Percentiles rank a stretch among this genome's conserved stretches.
phyloP scores from a whole-genome alignment of 352 stramenopile species.

The Blastocystis sp. region DNA sequence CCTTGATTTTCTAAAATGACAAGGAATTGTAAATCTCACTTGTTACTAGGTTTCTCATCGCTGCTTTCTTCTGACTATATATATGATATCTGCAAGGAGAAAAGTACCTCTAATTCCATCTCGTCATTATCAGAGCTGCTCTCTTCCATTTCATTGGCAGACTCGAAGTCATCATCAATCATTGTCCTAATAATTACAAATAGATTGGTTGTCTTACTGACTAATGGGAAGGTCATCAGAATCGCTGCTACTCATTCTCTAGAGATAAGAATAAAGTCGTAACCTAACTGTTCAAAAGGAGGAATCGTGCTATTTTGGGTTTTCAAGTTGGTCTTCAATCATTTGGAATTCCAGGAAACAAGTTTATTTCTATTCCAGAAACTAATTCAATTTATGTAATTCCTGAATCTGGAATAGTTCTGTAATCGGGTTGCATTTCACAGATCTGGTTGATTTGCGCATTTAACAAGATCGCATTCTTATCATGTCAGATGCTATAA shows the following conservation, averaged over 20 bases:
- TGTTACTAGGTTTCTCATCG: constrained; percentile 33
- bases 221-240: constrained; percentile 49
- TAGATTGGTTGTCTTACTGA: background rate
- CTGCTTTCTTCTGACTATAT: constrained; percentile 26
- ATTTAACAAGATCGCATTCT: background rate
- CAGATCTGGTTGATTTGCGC: too few species aligned
- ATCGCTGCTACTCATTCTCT: constrained; percentile 33
- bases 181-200: background rate
- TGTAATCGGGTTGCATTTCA: background rate
- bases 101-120: background rate
- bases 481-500: background rate
- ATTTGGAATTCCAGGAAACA: too few species aligned
- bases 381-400: background rate
- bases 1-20: constrained; percentile 34
- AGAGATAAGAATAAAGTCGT: too few species aligned
- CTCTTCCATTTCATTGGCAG: constrained; percentile 34
- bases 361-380: too few species aligned
- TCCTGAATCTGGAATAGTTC: background rate
- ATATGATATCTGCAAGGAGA: background rate
- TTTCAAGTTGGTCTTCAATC: too few species aligned
- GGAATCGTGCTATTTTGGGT: too few species aligned
- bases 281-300: too few species aligned
- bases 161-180: constrained; percentile 25
- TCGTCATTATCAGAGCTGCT: constrained; percentile 23
- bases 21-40: background rate